These are phyloP conservation scores for Phytopythium kandeliae DNA, from an alignment of 352 stramenopile genomes.

Conservation along the genomic window DNA sequence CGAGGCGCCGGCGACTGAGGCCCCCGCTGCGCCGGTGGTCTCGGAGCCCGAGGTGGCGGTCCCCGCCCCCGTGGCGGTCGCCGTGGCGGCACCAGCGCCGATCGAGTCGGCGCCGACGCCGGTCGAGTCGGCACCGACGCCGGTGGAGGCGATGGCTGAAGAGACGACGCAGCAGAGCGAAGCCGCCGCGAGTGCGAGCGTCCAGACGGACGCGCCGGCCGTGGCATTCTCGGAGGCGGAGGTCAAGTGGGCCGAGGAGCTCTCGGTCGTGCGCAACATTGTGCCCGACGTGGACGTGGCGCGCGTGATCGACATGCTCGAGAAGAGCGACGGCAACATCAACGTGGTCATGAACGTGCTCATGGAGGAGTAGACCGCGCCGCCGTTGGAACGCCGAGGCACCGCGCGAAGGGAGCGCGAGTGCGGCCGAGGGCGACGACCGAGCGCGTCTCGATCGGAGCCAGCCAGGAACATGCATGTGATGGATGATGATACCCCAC, in stretches of 20 bases:
- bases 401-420: not conserved
- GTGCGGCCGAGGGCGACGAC: too few species aligned
- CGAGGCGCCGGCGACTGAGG: constrained; percentile 15
- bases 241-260: constrained; percentile 69
- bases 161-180: constrained; percentile 43
- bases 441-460: too few species aligned
- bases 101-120: not conserved
- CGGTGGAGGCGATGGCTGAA: not conserved
- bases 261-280: constrained; percentile 72
- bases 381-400: not conserved
- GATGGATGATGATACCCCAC: too few species aligned
- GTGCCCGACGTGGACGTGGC: constrained; percentile 48
- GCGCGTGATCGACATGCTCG: constrained; percentile 51
- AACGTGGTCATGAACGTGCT: constrained; percentile 75
- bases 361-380: constrained; percentile 82
- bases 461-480: too few species aligned
- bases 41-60: constrained; percentile 31
- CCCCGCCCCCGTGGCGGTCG: constrained; percentile 16
- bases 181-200: constrained; percentile 17
- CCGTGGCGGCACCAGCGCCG: constrained; percentile 13
- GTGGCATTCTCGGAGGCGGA: constrained; percentile 64
- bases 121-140: not conserved
- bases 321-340: constrained; percentile 79
- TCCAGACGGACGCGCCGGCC: constrained; percentile 27
- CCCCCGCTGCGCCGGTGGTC: constrained; percentile 18